phyloP scores from a whole-genome alignment of 1,284 basidiomycete species.

The Garcileccinum viscosum region DNA sequence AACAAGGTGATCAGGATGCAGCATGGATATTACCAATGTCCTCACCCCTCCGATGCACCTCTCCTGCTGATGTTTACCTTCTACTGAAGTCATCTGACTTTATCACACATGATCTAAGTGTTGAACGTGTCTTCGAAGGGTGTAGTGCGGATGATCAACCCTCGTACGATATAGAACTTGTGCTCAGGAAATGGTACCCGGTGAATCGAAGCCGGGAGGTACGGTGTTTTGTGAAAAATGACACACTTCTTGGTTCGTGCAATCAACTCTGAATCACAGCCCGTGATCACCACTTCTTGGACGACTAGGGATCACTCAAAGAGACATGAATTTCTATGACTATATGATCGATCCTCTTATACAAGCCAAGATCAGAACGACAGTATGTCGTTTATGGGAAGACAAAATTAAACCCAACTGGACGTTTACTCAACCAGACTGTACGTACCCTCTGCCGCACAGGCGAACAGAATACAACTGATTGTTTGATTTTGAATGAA shows the following conservation, averaged over 20 bases:
- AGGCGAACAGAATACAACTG: background rate
- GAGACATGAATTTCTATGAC: constrained; percentile 91
- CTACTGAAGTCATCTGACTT: constrained; percentile 95
- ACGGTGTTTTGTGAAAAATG: constrained; percentile 84
- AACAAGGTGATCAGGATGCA: constrained; percentile 69
- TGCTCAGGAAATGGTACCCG: constrained; percentile 90
- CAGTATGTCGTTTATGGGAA: constrained; percentile 73
- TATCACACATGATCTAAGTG: constrained; percentile 78
- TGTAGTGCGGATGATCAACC: constrained; percentile 44
- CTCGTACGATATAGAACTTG: constrained; percentile 81
- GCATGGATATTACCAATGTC: constrained; percentile 91
- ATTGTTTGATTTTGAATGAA: background rate
- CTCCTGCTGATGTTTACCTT: constrained; percentile 90
- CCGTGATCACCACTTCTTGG: constrained; percentile 1
- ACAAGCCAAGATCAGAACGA: constrained; percentile 57
- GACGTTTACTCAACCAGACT: constrained; percentile 61
- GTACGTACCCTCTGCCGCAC: constrained; percentile 51
- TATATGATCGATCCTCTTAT: constrained; percentile 75
- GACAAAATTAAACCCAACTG: constrained; percentile 67
- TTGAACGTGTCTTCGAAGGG: constrained; percentile 66
- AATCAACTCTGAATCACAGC: background rate
- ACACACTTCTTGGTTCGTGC: constrained; percentile 70
- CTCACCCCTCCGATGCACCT: constrained; percentile 84
- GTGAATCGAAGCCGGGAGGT: constrained; percentile 86
- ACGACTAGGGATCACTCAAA: constrained; percentile 78